Evolutionary conservation across 2,329 filamentous ascomycete genomes (phyloP).

Genomic region (Aspergillus aculeatus): DNA sequence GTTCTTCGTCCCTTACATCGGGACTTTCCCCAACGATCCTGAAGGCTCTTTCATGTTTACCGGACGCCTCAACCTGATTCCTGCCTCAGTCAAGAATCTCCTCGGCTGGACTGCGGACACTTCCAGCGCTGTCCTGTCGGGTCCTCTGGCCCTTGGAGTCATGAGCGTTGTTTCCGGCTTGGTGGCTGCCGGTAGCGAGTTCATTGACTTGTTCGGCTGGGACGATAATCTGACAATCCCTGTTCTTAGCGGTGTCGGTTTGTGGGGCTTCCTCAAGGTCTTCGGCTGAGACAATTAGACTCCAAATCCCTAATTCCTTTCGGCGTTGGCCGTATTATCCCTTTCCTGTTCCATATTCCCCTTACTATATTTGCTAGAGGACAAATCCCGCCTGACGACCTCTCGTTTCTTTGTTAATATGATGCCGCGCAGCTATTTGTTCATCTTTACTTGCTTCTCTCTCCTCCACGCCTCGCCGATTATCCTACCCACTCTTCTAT

Average conservation of each 20-base stretch:
- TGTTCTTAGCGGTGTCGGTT: slow-evolving; percentile 79
- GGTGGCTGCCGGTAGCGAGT: slow-evolving; percentile 83
- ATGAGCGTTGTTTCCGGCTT: slow-evolving; percentile 88
- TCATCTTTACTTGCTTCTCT: slow-evolving; percentile 1
- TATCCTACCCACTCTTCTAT: neutral
- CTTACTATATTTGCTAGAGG: neutral
- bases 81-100: slow-evolving; percentile 55
- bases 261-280: slow-evolving; percentile 87
- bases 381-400: neutral
- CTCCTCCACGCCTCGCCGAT: neutral
- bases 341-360: slow-evolving; percentile 5
- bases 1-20: slow-evolving; percentile 69
- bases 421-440: neutral
- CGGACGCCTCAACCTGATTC: slow-evolving; percentile 68
- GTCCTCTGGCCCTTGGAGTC: slow-evolving; percentile 70
- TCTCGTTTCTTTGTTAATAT: neutral
- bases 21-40: slow-evolving; percentile 67
- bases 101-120: slow-evolving; percentile 62
- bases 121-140: slow-evolving; percentile 58
- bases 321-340: neutral
- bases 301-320: neutral
- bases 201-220: slow-evolving; percentile 87
- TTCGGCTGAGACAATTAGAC: slow-evolving; percentile 56
- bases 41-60: slow-evolving; percentile 76
- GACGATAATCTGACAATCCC: slow-evolving; percentile 98